Evolutionary conservation across 2,329 filamentous ascomycete species (phyloP).

Genomic region (Capronia americana): DNA sequence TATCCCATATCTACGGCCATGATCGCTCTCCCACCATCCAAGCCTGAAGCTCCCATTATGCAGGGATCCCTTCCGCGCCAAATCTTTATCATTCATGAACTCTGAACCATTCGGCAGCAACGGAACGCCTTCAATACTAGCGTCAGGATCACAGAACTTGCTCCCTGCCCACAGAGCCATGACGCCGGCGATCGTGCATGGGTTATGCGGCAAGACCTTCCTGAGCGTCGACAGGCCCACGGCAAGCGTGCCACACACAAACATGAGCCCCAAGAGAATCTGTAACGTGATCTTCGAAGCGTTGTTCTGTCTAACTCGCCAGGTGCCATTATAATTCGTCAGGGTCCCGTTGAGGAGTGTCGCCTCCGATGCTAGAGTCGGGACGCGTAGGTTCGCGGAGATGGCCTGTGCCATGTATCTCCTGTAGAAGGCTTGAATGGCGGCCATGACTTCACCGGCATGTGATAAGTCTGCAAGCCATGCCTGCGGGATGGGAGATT

Average conservation of each 20-base stretch:
- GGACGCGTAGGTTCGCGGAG: slow-evolving; percentile 32
- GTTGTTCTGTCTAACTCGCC: slow-evolving; percentile 25
- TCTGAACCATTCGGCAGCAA: no score
- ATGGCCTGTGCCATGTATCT: slow-evolving; percentile 40
- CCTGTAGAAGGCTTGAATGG: slow-evolving; percentile 33
- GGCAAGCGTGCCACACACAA: slow-evolving; percentile 18
- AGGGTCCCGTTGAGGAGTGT: no score
- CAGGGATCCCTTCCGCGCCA: no score
- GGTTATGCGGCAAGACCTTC: slow-evolving; percentile 29
- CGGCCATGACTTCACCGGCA: no score
- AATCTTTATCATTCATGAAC: no score
- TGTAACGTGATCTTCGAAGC: slow-evolving; percentile 32
- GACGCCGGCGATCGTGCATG: slow-evolving; percentile 35
- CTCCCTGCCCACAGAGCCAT: slow-evolving; percentile 30
- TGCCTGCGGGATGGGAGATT: slow-evolving; percentile 2
- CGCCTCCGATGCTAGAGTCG: no score
- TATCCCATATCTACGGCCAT: no score
- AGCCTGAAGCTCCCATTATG: no score
- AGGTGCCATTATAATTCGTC: no score
- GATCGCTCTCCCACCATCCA: neutral
- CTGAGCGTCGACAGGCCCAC: neutral
- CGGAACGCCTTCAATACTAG: no score
- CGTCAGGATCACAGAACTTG: slow-evolving; percentile 17
- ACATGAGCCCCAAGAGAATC: slow-evolving; percentile 30
- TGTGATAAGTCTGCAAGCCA: neutral